Conservation (phyloP, 129 eudicot genomes). For the Lactuca saligna region DNA sequence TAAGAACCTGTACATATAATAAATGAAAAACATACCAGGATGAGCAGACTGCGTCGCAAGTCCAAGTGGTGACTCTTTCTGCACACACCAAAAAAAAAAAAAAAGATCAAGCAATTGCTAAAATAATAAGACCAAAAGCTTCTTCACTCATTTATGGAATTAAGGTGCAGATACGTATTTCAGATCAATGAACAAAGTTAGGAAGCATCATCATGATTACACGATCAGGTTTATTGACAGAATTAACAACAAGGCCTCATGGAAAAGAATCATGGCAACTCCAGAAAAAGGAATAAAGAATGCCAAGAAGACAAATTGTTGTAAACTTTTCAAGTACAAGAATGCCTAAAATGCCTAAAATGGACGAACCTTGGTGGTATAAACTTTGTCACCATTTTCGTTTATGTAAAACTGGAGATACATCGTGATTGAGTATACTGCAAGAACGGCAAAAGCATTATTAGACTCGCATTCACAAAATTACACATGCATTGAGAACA, state of each 20-base stretch:
- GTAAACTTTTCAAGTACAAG: neutral
- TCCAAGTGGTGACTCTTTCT: slow-evolving; percentile 89
- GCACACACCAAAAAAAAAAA: slow-evolving; percentile 26
- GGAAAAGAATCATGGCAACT: neutral
- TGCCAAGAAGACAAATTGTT: neutral
- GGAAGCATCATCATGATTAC: too few relatives aligned
- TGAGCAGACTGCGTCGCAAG: slow-evolving; percentile 87
- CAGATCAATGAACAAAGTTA: neutral
- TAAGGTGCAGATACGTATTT: neutral
- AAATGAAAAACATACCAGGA: slow-evolving; percentile 58
- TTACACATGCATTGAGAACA: neutral
- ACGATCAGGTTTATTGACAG: too few relatives aligned
- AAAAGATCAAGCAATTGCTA: neutral
- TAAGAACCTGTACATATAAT: neutral
- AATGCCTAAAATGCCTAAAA: neutral
- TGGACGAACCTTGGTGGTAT: slow-evolving; percentile 51
- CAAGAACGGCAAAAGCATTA: slow-evolving; percentile 3
- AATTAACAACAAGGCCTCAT: neutral
- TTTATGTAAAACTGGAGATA: slow-evolving; percentile 70
- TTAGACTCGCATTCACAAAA: slow-evolving; percentile 1
- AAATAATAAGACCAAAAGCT: neutral
- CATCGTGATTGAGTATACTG: slow-evolving; percentile 38
- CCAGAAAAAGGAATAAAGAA: neutral
- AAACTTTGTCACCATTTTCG: slow-evolving; percentile 70
- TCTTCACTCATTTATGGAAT: neutral